phyloP scores from a whole-genome alignment of 2,329 filamentous ascomycete species.

The Helotiales sp. region DNA sequence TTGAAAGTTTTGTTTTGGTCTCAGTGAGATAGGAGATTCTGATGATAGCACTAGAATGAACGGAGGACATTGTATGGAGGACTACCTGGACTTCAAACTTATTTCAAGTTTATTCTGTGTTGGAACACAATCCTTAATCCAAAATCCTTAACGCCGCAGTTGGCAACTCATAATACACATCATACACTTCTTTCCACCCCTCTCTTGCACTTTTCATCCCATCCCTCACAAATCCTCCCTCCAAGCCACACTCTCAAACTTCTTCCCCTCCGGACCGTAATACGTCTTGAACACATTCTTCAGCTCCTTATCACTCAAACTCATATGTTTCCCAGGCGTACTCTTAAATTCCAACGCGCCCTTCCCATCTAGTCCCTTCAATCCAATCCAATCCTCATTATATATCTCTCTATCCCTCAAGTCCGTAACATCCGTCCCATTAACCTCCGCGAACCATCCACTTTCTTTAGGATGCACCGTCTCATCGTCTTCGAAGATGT shows the following conservation, averaged over 20 bases:
- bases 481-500: conserved; percentile 82
- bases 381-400: conserved; percentile 88
- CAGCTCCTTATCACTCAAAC: conserved; percentile 66
- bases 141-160: neutral
- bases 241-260: conserved; percentile 16
- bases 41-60: no score
- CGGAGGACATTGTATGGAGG: no score
- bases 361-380: conserved; percentile 76
- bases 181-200: neutral
- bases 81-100: no score
- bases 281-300: conserved; percentile 42
- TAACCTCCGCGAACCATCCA: conserved; percentile 87
- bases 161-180: neutral
- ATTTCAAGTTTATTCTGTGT: neutral
- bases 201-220: neutral
- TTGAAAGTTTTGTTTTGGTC: no score
- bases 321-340: conserved; percentile 80
- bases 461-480: conserved; percentile 89
- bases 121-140: neutral
- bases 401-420: conserved; percentile 74
- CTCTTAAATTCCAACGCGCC: conserved; percentile 75
- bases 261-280: conserved; percentile 38
- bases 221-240: neutral
- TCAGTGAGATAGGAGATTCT: no score
- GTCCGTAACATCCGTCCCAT: conserved; percentile 65